Evolutionary conservation across 768 basidiomycete species (phyloP).

Genomic region (Tricholoma furcatifolium): DNA sequence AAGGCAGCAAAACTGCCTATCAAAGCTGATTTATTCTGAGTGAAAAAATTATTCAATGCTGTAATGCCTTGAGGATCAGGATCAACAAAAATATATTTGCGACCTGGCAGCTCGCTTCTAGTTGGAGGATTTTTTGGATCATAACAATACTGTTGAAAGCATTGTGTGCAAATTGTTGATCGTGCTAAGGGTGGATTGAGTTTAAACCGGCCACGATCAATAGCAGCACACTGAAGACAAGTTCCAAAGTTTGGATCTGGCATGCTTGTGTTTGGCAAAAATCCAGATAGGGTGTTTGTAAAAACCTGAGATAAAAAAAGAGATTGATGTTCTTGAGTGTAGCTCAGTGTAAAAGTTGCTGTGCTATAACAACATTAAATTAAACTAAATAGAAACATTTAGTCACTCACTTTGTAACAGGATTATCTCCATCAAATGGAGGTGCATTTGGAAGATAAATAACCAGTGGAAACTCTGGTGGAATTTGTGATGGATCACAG

Average conservation of each 20-base stretch:
- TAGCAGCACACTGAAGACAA: slow-evolving; percentile 67
- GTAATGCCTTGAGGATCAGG: slow-evolving; percentile 53
- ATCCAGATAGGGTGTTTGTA: slow-evolving; percentile 55
- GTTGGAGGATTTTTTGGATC: slow-evolving; percentile 45
- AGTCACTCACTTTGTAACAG: slow-evolving; percentile 58
- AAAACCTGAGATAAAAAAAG: slow-evolving; percentile 65
- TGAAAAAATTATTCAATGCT: slow-evolving; percentile 43
- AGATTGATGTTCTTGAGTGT: slow-evolving; percentile 50
- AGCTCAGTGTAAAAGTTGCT: slow-evolving; percentile 58
- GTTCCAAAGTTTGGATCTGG: slow-evolving; percentile 62
- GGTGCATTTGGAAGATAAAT: slow-evolving; percentile 80
- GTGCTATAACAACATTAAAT: slow-evolving; percentile 38
- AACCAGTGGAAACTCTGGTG: slow-evolving; percentile 62
- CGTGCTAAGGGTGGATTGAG: slow-evolving; percentile 31
- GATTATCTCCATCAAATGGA: slow-evolving; percentile 57
- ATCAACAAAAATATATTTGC: slow-evolving; percentile 47
- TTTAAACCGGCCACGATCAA: slow-evolving; percentile 52
- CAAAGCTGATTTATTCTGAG: slow-evolving; percentile 42
- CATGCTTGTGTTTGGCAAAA: slow-evolving; percentile 53
- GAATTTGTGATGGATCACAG: slow-evolving; percentile 51
- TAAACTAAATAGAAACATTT: neutral
- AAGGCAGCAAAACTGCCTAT: slow-evolving; percentile 48
- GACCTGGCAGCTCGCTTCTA: slow-evolving; percentile 39
- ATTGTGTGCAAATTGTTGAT: slow-evolving; percentile 41
- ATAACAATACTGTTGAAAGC: slow-evolving; percentile 56